Evolutionary conservation across 1,284 basidiomycete genomes (phyloP).

Genomic region (Austroboletus novae-zelandiae): DNA sequence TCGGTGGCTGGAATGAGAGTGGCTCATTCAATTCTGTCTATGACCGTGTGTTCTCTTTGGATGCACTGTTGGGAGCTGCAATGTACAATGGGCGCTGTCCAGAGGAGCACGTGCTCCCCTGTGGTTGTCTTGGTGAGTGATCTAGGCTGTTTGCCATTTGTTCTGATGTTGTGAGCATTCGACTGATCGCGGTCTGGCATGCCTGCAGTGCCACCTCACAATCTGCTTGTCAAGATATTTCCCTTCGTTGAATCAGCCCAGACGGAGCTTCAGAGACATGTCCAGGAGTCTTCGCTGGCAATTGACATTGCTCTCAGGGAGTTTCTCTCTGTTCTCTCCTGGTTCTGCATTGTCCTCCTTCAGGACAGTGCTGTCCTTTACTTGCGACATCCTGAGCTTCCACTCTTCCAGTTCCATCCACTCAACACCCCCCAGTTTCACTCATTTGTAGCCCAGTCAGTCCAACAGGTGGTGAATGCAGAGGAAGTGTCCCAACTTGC

Average conservation of each 20-base stretch:
- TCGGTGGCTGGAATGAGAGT: slow-evolving; percentile 9
- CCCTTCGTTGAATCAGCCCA: too few species aligned
- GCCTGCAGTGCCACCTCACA: too few species aligned
- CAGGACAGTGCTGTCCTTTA: slow-evolving; percentile 25
- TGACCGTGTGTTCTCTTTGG: not conserved
- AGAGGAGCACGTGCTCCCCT: not conserved
- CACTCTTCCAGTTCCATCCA: slow-evolving; percentile 18
- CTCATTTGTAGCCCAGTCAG: slow-evolving; percentile 17
- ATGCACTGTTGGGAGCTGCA: not conserved
- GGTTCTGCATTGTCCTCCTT: too few species aligned
- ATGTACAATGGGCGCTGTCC: not conserved
- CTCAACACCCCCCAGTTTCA: slow-evolving; percentile 20
- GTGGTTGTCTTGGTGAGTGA: not conserved
- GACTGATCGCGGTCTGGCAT: too few species aligned
- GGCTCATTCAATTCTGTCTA: slow-evolving; percentile 5
- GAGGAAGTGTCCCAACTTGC: slow-evolving; percentile 14
- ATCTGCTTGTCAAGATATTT: too few species aligned
- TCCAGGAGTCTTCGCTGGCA: too few species aligned
- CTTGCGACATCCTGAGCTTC: slow-evolving; percentile 10
- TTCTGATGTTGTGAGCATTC: too few species aligned
- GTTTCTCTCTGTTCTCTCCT: too few species aligned
- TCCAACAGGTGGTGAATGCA: slow-evolving; percentile 9
- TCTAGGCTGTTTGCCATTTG: too few species aligned
- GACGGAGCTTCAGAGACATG: too few species aligned
- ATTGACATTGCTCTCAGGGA: too few species aligned